Conservation (phyloP, 805 yeast species). For the Metschnikowia continentalis region DNA sequence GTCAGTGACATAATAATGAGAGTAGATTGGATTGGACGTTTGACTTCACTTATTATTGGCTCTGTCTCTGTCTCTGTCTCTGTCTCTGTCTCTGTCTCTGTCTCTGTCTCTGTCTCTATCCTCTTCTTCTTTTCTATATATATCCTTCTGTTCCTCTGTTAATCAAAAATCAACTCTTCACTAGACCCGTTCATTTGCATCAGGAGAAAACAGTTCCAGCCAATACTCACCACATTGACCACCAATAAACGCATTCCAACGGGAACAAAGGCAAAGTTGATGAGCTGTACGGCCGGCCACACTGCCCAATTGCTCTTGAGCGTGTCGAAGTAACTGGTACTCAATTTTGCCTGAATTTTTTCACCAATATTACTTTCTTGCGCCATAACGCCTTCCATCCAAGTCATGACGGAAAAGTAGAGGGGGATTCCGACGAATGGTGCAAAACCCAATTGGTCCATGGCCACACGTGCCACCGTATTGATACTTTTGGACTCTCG, state of each 20-base stretch:
- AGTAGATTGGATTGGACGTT: too few species aligned
- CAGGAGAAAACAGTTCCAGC: slow-evolving; percentile 82
- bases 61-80: too few species aligned
- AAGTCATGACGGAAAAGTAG: slow-evolving; percentile 64
- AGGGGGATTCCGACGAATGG: slow-evolving; percentile 70
- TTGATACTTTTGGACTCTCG: slow-evolving; percentile 14
- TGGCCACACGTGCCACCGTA: slow-evolving; percentile 45
- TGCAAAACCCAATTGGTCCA: slow-evolving; percentile 75
- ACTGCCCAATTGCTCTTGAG: slow-evolving; percentile 73
- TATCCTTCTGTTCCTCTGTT: not conserved
- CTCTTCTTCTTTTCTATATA: too few species aligned
- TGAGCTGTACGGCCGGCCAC: slow-evolving; percentile 85
- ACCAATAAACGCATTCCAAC: slow-evolving; percentile 60
- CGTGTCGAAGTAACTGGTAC: slow-evolving; percentile 60
- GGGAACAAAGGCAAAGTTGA: slow-evolving; percentile 77
- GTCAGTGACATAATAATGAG: too few species aligned
- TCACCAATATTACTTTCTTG: slow-evolving; percentile 34
- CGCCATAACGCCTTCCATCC: slow-evolving; percentile 47
- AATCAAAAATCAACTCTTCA: not conserved
- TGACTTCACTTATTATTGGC: too few species aligned
- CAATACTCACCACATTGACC: slow-evolving; percentile 67
- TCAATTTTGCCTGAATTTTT: slow-evolving; percentile 40
- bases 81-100: too few species aligned
- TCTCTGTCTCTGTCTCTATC: too few species aligned
- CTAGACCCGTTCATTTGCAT: slow-evolving; percentile 30